Conservation (phyloP, 805 yeast species). For the Yarrowia yakushimensis region DNA sequence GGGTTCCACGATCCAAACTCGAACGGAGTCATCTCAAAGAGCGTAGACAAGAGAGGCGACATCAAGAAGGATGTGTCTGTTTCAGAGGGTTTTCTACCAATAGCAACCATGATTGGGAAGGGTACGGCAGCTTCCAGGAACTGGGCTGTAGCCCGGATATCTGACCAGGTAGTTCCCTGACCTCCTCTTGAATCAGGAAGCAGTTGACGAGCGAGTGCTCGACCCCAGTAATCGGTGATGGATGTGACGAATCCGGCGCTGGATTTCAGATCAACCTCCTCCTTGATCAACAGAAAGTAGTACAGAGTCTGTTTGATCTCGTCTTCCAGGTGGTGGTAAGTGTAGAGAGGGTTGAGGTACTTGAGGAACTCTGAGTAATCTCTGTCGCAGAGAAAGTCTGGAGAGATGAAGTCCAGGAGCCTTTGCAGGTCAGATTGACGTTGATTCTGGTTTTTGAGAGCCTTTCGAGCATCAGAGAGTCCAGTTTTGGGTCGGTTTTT, state of each 20-base stretch:
- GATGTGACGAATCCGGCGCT: conserved; percentile 66
- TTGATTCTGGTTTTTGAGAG: background rate
- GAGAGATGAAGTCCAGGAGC: background rate
- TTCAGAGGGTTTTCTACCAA: conserved; percentile 42
- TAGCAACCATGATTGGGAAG: conserved; percentile 55
- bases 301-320: conserved; percentile 45
- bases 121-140: conserved; percentile 59
- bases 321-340: conserved; percentile 12
- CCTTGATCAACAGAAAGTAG: conserved; percentile 3
- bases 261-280: conserved; percentile 37
- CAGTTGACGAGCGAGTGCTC: conserved; percentile 61
- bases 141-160: conserved; percentile 53
- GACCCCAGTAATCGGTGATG: conserved; percentile 76
- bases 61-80: conserved; percentile 40
- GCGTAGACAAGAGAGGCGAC: conserved; percentile 61
- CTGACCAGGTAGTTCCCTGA: conserved; percentile 53
- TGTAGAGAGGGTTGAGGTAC: background rate
- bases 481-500: background rate
- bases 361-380: conserved; percentile 30
- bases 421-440: conserved; percentile 3
- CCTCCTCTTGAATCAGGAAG: conserved; percentile 53
- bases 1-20: conserved; percentile 91
- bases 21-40: conserved; percentile 48
- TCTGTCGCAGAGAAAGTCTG: background rate
- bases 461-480: conserved; percentile 2